Evolutionary conservation across 495 filamentous ascomycete genomes (phyloP).

Genomic region (Penicillium lagena): DNA sequence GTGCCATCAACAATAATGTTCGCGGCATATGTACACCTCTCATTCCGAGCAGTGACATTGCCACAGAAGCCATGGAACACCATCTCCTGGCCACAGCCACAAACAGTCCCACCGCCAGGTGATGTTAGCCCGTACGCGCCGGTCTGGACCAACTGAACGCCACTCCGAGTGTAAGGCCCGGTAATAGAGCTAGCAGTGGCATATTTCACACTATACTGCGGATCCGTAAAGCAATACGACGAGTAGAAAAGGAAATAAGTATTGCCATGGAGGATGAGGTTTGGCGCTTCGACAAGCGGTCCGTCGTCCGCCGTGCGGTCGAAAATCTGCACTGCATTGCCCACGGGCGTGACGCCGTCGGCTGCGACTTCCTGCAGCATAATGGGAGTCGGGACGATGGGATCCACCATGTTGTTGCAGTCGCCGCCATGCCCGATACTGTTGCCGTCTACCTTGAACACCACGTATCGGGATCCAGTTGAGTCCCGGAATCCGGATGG

Average conservation of each 20-base stretch:
- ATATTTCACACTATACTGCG: slow-evolving; percentile 49
- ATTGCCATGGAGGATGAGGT: slow-evolving; percentile 36
- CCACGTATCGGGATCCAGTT: slow-evolving; percentile 48
- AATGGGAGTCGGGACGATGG: slow-evolving; percentile 48
- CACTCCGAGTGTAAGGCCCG: slow-evolving; percentile 41
- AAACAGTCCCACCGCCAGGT: slow-evolving; percentile 48
- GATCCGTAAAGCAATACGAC: slow-evolving; percentile 47
- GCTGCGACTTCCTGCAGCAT: slow-evolving; percentile 48
- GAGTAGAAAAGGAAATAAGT: slow-evolving; percentile 58
- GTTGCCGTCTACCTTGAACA: slow-evolving; percentile 61
- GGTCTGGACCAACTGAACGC: slow-evolving; percentile 28
- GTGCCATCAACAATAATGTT: not conserved
- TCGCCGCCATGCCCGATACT: slow-evolving; percentile 48
- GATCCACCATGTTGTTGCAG: slow-evolving; percentile 48
- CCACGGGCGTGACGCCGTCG: slow-evolving; percentile 47
- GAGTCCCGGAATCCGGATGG: slow-evolving; percentile 45
- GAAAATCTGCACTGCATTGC: slow-evolving; percentile 45
- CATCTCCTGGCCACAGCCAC: slow-evolving; percentile 36
- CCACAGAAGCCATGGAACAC: slow-evolving; percentile 48
- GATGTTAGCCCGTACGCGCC: slow-evolving; percentile 36
- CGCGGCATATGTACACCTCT: slow-evolving; percentile 29
- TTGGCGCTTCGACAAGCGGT: slow-evolving; percentile 57
- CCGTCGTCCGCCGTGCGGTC: slow-evolving; percentile 47
- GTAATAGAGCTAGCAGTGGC: slow-evolving; percentile 38
- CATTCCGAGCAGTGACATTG: slow-evolving; percentile 5